Conservation (phyloP, 176 grass and related monocot genomes). For the Oryza rufipogon region DNA sequence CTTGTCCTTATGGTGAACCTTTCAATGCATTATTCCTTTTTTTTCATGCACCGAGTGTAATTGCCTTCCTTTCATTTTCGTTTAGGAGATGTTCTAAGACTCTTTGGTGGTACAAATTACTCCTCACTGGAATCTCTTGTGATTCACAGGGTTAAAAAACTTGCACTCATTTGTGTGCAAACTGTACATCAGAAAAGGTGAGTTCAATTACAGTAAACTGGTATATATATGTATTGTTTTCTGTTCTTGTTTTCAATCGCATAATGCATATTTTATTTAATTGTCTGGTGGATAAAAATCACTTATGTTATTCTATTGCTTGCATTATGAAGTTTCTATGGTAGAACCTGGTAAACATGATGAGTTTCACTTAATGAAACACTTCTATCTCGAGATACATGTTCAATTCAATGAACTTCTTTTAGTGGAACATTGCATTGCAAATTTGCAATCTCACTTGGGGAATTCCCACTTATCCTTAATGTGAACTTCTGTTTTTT, state of each 20-base stretch:
- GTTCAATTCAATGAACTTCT: slow-evolving; percentile 9
- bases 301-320: neutral
- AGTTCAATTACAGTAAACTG: slow-evolving; percentile 27
- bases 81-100: slow-evolving; percentile 73
- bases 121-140: slow-evolving; percentile 56
- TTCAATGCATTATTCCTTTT: slow-evolving; percentile 27
- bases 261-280: slow-evolving; percentile 1
- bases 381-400: neutral
- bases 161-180: slow-evolving; percentile 72
- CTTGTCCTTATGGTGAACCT: slow-evolving; percentile 16
- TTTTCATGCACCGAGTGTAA: slow-evolving; percentile 33
- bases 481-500: slow-evolving; percentile 15
- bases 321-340: slow-evolving; percentile 19
- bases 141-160: slow-evolving; percentile 77
- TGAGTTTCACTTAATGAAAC: slow-evolving; percentile 3
- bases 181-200: slow-evolving; percentile 80
- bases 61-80: slow-evolving; percentile 23
- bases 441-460: neutral
- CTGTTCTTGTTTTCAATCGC: neutral
- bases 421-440: slow-evolving; percentile 18
- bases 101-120: slow-evolving; percentile 68
- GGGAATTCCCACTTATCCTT: neutral
- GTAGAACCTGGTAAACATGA: neutral
- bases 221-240: slow-evolving; percentile 3
- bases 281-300: neutral